Evolutionary conservation across 768 basidiomycete species (phyloP).

Genomic region (Calvatia gigantea): DNA sequence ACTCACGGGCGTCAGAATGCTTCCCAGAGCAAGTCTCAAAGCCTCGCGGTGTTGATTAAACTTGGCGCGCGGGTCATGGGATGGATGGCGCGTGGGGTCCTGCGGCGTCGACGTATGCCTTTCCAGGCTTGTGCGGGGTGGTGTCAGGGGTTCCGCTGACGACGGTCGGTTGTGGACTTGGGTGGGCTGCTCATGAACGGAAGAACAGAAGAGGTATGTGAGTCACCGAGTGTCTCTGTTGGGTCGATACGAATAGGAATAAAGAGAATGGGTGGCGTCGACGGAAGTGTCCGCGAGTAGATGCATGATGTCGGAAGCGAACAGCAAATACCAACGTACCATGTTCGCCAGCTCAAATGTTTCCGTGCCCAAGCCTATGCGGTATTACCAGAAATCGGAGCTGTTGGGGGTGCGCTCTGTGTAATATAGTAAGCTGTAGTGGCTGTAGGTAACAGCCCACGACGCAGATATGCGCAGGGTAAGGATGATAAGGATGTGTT

Average conservation of each 20-base stretch:
- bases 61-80: conserved; percentile 8
- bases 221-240: background rate
- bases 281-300: background rate
- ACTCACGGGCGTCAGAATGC: conserved; percentile 58
- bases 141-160: conserved; percentile 20
- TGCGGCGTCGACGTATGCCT: conserved; percentile 19
- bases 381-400: background rate
- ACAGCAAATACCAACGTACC: conserved; percentile 13
- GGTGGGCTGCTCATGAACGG: conserved; percentile 29
- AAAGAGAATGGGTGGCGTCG: background rate
- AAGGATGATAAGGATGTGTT: conserved; percentile 7
- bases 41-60: conserved; percentile 42
- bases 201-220: conserved; percentile 2
- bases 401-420: background rate
- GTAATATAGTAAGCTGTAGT: background rate
- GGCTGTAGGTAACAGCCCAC: background rate
- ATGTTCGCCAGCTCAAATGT: background rate
- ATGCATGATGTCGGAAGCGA: background rate
- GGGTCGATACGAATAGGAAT: background rate
- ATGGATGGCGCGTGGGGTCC: conserved; percentile 25
- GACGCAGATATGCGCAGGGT: background rate
- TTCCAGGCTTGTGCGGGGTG: conserved; percentile 19
- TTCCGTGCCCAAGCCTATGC: background rate
- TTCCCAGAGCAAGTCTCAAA: conserved; percentile 54
- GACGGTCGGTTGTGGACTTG: conserved; percentile 32